Conservation (phyloP, 257 asterid species). For the Plantago ovata region DNA sequence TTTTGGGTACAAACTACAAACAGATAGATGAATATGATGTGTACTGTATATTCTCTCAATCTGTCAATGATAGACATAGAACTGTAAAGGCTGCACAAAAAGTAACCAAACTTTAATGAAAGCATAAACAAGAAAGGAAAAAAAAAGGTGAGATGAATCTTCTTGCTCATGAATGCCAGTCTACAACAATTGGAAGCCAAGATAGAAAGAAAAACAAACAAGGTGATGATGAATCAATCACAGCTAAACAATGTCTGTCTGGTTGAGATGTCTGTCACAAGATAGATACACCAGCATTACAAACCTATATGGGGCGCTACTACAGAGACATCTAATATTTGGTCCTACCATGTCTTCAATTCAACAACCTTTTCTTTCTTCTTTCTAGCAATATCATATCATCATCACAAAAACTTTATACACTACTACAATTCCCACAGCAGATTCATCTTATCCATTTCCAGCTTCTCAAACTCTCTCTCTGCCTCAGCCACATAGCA, state of each 20-base stretch:
- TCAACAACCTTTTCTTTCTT: slow-evolving; percentile 7
- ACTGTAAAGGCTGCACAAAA: no score
- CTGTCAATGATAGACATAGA: no score
- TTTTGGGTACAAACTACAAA: no score
- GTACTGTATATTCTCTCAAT: no score
- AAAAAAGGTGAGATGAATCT: no score
- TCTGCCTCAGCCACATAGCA: slow-evolving; percentile 4
- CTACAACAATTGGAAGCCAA: neutral
- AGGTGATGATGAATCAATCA: slow-evolving; percentile 8
- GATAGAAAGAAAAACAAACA: neutral
- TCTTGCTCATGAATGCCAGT: neutral
- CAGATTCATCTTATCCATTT: slow-evolving; percentile 3
- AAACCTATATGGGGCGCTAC: slow-evolving; percentile 3
- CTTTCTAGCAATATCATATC: neutral
- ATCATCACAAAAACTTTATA: slow-evolving; percentile 11
- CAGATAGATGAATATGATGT: no score
- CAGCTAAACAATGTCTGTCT: slow-evolving; percentile 13
- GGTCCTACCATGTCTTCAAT: slow-evolving; percentile 16
- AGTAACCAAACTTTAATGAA: no score
- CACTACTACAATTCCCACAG: slow-evolving; percentile 6
- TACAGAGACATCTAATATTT: slow-evolving; percentile 8
- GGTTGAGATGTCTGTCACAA: slow-evolving; percentile 5
- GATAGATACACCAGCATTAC: slow-evolving; percentile 8
- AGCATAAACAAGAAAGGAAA: no score
- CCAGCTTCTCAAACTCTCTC: slow-evolving; percentile 6